Evolutionary conservation across 192 early-diverging fungal species (phyloP).

Genomic region (Gamsiella multidivaricata): DNA sequence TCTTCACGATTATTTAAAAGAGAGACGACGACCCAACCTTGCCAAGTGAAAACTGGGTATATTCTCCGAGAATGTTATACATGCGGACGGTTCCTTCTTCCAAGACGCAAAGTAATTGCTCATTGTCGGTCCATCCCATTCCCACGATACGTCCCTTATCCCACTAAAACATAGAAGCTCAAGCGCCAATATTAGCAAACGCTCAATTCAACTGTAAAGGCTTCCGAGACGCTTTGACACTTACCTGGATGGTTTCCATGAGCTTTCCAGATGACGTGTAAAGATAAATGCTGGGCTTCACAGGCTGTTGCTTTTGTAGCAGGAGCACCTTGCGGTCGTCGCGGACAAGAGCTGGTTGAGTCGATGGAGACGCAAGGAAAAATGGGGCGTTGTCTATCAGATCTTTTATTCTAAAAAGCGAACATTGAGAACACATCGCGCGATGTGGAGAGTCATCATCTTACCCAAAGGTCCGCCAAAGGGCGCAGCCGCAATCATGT

Average conservation of each 20-base stretch:
- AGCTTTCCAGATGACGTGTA: constrained; percentile 88
- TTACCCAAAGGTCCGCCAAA: constrained; percentile 95
- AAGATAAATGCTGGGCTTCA: constrained; percentile 85
- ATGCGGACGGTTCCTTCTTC: constrained; percentile 86
- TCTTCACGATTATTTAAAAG: neutral
- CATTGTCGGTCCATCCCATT: constrained; percentile 91
- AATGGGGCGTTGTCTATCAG: no score
- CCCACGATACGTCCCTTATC: constrained; percentile 90
- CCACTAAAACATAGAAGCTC: no score
- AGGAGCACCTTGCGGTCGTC: constrained; percentile 87
- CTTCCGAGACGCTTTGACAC: neutral
- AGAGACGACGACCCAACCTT: constrained; percentile 58
- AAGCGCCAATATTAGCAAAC: no score
- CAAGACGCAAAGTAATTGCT: constrained; percentile 88
- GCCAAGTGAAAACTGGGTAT: constrained; percentile 82
- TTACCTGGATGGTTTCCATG: constrained; percentile 86
- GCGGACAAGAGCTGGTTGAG: constrained; percentile 95
- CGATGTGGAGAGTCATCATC: neutral
- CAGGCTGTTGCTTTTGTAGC: constrained; percentile 75
- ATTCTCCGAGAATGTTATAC: constrained; percentile 86
- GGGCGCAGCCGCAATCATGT: constrained; percentile 83
- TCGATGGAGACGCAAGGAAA: constrained; percentile 10
- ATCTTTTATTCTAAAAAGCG: neutral
- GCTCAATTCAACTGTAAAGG: neutral
- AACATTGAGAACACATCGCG: neutral